Evolutionary conservation across 345 rosid genomes (phyloP).

Genomic region (Lepidium sativum): DNA sequence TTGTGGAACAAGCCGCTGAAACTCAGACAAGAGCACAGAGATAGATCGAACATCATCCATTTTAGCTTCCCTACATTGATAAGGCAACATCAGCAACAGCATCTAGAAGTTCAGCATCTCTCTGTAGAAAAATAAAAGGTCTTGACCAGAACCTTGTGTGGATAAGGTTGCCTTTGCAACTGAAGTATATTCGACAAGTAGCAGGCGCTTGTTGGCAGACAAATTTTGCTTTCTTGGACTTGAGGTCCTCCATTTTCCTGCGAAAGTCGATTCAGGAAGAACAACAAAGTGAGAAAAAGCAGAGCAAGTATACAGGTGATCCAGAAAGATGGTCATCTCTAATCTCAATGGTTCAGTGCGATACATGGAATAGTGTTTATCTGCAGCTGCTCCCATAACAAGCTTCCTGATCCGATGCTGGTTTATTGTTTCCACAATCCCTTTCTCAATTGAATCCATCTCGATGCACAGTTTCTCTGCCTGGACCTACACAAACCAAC

Average conservation of each 20-base stretch:
- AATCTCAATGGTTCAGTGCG: background rate
- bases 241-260: constrained; percentile 56
- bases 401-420: constrained; percentile 47
- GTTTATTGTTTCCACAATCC: constrained; percentile 51
- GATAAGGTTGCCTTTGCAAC: constrained; percentile 57
- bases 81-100: constrained; percentile 5
- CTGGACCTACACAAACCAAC: constrained; percentile 35
- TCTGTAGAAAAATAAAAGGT: background rate
- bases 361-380: constrained; percentile 42
- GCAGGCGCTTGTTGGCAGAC: constrained; percentile 45
- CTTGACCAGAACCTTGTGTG: constrained; percentile 37
- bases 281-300: background rate
- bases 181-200: constrained; percentile 62
- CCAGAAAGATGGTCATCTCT: background rate
- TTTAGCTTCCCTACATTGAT: constrained; percentile 35
- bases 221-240: constrained; percentile 63
- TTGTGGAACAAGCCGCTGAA: constrained; percentile 28
- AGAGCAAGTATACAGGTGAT: background rate
- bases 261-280: constrained; percentile 8
- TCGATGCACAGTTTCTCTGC: constrained; percentile 51
- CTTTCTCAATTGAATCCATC: constrained; percentile 49
- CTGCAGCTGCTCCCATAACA: constrained; percentile 85
- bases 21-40: constrained; percentile 30
- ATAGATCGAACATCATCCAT: constrained; percentile 25
- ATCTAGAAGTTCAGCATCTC: constrained; percentile 1